Evolutionary conservation across 192 early-diverging fungal genomes (phyloP).

Genomic region (Allomyces macrogynus): DNA sequence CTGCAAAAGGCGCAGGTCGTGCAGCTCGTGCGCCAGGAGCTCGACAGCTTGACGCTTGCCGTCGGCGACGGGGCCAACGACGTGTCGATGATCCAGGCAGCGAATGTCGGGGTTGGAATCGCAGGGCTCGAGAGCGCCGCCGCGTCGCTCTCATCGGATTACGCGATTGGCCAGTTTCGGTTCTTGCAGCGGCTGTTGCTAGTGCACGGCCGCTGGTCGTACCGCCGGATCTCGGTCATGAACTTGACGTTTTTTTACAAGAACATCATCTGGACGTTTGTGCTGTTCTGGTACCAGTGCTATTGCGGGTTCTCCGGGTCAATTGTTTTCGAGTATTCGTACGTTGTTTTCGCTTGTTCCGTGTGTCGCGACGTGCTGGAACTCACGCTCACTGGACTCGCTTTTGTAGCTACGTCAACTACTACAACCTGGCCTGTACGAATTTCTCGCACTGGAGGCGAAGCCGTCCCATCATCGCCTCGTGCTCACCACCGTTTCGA

Average conservation of each 20-base stretch:
- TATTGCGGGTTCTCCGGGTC: constrained; percentile 63
- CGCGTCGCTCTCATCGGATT: constrained; percentile 79
- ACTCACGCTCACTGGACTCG: too few species aligned
- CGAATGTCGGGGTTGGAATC: constrained; percentile 65
- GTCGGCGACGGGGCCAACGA: constrained; percentile 75
- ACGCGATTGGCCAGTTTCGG: constrained; percentile 88
- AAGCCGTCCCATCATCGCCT: too few species aligned
- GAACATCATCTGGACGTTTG: constrained; percentile 73
- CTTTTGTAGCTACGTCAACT: too few species aligned
- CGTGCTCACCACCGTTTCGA: too few species aligned
- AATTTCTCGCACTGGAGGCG: too few species aligned
- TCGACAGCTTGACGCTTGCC: constrained; percentile 40
- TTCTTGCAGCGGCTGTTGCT: constrained; percentile 63
- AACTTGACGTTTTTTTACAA: constrained; percentile 90
- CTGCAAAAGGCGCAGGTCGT: constrained; percentile 94
- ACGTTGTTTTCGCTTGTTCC: constrained; percentile 32
- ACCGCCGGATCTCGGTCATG: constrained; percentile 63
- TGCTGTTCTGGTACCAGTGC: constrained; percentile 80
- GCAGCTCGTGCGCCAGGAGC: constrained; percentile 58
- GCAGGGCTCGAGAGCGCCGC: constrained; percentile 57
- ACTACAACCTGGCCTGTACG: constrained; percentile 50
- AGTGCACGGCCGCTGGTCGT: constrained; percentile 88
- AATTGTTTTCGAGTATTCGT: constrained; percentile 70
- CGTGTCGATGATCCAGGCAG: constrained; percentile 92
- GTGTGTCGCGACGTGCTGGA: too few species aligned